phyloP scores from a whole-genome alignment of 2,329 filamentous ascomycete species.

The Pyricularia grisea region DNA sequence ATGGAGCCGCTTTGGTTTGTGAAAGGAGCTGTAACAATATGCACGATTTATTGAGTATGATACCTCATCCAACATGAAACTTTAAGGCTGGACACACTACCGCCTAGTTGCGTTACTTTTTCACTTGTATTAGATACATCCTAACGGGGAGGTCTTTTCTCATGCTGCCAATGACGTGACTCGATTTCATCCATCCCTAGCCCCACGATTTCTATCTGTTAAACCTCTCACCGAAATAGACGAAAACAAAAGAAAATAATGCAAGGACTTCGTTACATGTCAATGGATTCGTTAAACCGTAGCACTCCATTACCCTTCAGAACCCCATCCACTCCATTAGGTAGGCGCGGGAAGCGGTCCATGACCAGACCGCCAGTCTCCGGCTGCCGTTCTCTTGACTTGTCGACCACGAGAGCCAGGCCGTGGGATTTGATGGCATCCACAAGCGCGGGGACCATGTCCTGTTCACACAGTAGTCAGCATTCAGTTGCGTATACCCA shows the following conservation, averaged over 20 bases:
- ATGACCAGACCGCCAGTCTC: conserved; percentile 25
- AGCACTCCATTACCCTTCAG: conserved; percentile 80
- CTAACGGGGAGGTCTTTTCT: neutral
- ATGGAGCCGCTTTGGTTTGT: neutral
- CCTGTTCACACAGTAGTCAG: conserved; percentile 39
- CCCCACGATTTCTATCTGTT: neutral
- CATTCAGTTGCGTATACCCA: neutral
- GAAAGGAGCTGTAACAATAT: neutral
- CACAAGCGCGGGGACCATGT: conserved; percentile 85
- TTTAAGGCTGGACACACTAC: neutral
- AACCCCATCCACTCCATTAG: conserved; percentile 79
- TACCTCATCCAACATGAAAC: neutral
- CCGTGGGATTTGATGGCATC: conserved; percentile 93
- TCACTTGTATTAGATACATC: neutral
- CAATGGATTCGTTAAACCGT: conserved; percentile 87
- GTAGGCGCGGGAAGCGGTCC: conserved; percentile 51
- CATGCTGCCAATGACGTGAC: neutral
- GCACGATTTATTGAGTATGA: neutral
- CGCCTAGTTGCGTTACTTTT: neutral
- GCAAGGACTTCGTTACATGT: conserved; percentile 34
- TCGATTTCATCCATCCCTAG: neutral
- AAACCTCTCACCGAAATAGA: neutral
- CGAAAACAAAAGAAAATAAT: neutral
- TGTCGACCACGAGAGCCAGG: conserved; percentile 84
- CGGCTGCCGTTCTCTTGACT: conserved; percentile 48